phyloP scores from a whole-genome alignment of 257 asterid species.

The Voacanga thouarsii region DNA sequence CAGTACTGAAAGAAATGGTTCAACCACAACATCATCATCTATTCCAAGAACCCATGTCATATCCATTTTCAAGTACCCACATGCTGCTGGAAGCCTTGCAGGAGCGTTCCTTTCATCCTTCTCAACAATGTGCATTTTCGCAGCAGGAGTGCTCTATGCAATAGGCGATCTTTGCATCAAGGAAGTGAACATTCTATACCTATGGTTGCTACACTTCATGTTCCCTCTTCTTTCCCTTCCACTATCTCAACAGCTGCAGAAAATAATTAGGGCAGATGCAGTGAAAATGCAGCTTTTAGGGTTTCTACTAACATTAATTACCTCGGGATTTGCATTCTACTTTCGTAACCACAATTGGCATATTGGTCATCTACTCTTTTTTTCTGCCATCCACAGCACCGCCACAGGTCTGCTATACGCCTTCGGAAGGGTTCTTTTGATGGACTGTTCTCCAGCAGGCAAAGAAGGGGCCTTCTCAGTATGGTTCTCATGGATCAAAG shows the following conservation, averaged over 20 bases:
- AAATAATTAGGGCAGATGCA: conserved; percentile 55
- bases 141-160: conserved; percentile 60
- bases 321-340: conserved; percentile 83
- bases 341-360: conserved; percentile 50
- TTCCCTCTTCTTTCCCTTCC: conserved; percentile 79
- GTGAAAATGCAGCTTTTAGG: conserved; percentile 94
- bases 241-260: conserved; percentile 58
- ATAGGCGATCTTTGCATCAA: conserved; percentile 56
- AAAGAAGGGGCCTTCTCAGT: conserved; percentile 87
- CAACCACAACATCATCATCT: conserved; percentile 19
- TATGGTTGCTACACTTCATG: conserved; percentile 68
- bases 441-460: conserved; percentile 84
- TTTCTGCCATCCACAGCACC: conserved; percentile 68
- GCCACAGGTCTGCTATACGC: conserved; percentile 75
- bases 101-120: conserved; percentile 79
- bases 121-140: conserved; percentile 66
- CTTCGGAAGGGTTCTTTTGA: conserved; percentile 69
- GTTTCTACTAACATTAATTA: conserved; percentile 49
- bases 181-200: conserved; percentile 37
- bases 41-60: conserved; percentile 40
- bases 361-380: conserved; percentile 38
- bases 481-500: conserved; percentile 82
- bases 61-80: conserved; percentile 68
- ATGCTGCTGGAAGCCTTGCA: conserved; percentile 75
- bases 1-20: conserved; percentile 34